Conservation (phyloP, 768 basidiomycete genomes). For the Austroboletus eburneus region DNA sequence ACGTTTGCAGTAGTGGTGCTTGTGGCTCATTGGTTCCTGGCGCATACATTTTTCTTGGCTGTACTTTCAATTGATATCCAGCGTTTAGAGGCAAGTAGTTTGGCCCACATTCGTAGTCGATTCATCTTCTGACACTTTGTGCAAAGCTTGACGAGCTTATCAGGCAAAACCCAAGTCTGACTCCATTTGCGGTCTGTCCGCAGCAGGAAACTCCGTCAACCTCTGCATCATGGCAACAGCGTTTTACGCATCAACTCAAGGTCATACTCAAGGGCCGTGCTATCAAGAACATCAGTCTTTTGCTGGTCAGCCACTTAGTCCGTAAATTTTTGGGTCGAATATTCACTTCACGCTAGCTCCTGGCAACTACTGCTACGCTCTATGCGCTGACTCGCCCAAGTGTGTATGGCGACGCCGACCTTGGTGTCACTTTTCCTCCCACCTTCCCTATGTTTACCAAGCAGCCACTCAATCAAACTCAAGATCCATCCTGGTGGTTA, state of each 20-base stretch:
- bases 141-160: conserved; percentile 79
- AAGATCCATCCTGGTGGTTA: conserved; percentile 57
- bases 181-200: conserved; percentile 37
- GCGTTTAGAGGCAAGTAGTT: conserved; percentile 64
- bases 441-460: conserved; percentile 34
- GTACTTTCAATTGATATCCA: conserved; percentile 96
- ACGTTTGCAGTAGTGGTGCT: conserved; percentile 91
- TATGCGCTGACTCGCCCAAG: conserved; percentile 67
- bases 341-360: conserved; percentile 45
- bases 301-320: conserved; percentile 51
- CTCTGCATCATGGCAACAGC: conserved; percentile 32
- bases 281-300: conserved; percentile 72
- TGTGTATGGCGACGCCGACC: conserved; percentile 27
- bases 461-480: conserved; percentile 27
- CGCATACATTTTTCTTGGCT: conserved; percentile 93
- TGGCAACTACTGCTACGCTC: conserved; percentile 70
- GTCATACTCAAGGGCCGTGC: conserved; percentile 61
- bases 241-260: conserved; percentile 26
- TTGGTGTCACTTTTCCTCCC: conserved; percentile 12
- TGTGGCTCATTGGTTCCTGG: conserved; percentile 95
- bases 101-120: neutral
- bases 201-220: conserved; percentile 19
- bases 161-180: conserved; percentile 59
- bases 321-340: neutral
- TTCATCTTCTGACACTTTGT: conserved; percentile 10